Evolutionary conservation across 1,284 basidiomycete species (phyloP), one percentile per base, ranked within the genome.

Genomic region (Exobasidium cylindrosporum): DNA sequence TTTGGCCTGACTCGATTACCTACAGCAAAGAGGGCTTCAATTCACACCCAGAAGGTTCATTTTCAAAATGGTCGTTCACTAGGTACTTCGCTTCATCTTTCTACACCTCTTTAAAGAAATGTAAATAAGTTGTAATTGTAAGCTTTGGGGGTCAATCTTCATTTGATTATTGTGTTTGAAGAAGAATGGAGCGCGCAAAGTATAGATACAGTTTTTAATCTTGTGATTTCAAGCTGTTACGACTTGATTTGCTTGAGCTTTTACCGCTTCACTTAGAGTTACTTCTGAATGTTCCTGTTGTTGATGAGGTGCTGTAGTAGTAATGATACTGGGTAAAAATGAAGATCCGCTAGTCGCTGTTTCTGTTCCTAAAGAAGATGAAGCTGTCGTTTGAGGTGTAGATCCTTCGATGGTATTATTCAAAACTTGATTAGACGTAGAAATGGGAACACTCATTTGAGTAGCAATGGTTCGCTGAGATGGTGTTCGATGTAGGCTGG

Each of bases 391-490:
- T 40, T 40, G 35, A 10, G 35, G 35, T 17, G 35, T 40, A 17
- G 10, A 10, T 7, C 17, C 17, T 17, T 17, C 35, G 17, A 10
- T 17, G 35, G 17, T 10, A 10, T 7, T 17, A 40, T 40, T 40
- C n/a, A n/a, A n/a, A 17, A 40, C 17, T 40, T 40, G 26, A 14
- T 49, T 58, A 4, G 70, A 67, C 1, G 64, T 43, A 17, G 74
- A 76, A 11, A 74, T 45, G 5, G 74, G 74, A 4, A 74, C 59
- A 11, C 72, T 74, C 6, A 71, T 52, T 62, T 76, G 74, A 5
- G 74, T 76, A 0, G 73, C 73, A 30, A 74, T 66, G 3, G 74
- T 76, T 46, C 67, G 64, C 45, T 72, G 73, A 26, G 74, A 76
- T 11, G 72, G 64, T 23, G 74, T 73, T 7, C 74, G 65, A 35